Evolutionary conservation across 1,284 basidiomycete genomes (phyloP).

Genomic region (Pterulicium gracile): DNA sequence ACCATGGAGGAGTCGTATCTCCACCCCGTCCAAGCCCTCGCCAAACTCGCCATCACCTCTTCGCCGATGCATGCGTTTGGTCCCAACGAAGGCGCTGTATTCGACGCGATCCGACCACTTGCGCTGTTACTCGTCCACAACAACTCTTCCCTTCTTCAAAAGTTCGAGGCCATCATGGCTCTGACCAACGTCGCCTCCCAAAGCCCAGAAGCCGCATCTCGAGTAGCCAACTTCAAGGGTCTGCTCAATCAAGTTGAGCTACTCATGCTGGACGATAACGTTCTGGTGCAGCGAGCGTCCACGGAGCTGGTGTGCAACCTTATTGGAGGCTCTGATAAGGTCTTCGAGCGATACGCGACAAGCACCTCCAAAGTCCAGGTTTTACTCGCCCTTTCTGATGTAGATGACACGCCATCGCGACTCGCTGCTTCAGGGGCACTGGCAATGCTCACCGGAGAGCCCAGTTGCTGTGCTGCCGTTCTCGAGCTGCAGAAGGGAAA

Average conservation of each 20-base stretch:
- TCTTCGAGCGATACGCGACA: slow-evolving; percentile 63
- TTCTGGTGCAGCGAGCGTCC: slow-evolving; percentile 75
- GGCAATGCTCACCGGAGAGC: slow-evolving; percentile 64
- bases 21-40: slow-evolving; percentile 76
- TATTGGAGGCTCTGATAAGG: slow-evolving; percentile 61
- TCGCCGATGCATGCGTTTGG: slow-evolving; percentile 87
- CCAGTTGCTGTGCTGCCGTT: slow-evolving; percentile 48
- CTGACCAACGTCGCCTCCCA: slow-evolving; percentile 91
- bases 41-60: slow-evolving; percentile 87
- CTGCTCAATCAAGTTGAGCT: slow-evolving; percentile 66
- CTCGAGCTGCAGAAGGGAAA: slow-evolving; percentile 52
- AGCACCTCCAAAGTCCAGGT: slow-evolving; percentile 66
- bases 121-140: slow-evolving; percentile 60
- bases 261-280: slow-evolving; percentile 78
- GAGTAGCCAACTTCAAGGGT: slow-evolving; percentile 50
- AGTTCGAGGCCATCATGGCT: slow-evolving; percentile 91
- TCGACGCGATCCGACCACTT: slow-evolving; percentile 74
- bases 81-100: slow-evolving; percentile 64
- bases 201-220: slow-evolving; percentile 48
- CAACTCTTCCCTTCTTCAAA: slow-evolving; percentile 65
- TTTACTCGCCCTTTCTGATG: slow-evolving; percentile 75
- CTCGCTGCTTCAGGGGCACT: slow-evolving; percentile 81
- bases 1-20: slow-evolving; percentile 40
- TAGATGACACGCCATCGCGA: slow-evolving; percentile 74
- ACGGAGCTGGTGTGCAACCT: slow-evolving; percentile 94